A percentile compares a stretch with the other conserved stretches of the same genome.
phyloP scores from a whole-genome alignment of 2,329 filamentous ascomycete species.

The Cordyceps javanica region DNA sequence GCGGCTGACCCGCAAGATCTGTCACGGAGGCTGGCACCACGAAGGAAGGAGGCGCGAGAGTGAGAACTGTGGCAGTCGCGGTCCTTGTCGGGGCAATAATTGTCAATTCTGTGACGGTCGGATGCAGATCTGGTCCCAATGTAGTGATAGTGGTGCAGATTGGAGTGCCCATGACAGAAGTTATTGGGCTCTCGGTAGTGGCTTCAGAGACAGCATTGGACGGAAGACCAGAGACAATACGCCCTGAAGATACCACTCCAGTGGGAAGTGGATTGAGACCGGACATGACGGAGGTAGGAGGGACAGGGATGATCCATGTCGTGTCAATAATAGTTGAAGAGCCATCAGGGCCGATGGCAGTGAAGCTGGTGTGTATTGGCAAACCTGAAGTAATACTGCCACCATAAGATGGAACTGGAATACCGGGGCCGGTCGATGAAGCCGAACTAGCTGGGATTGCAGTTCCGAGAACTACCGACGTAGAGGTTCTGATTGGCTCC shows the following conservation, averaged over 20 bases:
- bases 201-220: background rate
- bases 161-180: background rate
- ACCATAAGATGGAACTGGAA: background rate
- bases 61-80: conserved; percentile 6
- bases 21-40: conserved; percentile 3
- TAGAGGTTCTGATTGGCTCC: conserved; percentile 7
- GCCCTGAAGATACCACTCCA: background rate
- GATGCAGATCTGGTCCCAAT: conserved; percentile 23
- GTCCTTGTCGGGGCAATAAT: conserved; percentile 19
- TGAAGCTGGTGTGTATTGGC: conserved; percentile 22
- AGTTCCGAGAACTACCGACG: background rate
- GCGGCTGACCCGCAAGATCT: conserved; percentile 30
- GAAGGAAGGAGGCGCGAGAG: conserved; percentile 17
- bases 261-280: conserved; percentile 4
- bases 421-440: background rate
- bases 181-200: background rate
- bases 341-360: conserved; percentile 23
- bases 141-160: conserved; percentile 27
- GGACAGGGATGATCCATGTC: conserved; percentile 19
- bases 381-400: background rate
- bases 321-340: conserved; percentile 24
- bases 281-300: conserved; percentile 13
- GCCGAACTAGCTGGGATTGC: background rate
- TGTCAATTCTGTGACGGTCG: conserved; percentile 27
- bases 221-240: background rate